These are phyloP conservation scores for Monosporascus sp. DNA, from an alignment of 2,329 filamentous ascomycete genomes.

Conservation along the genomic window DNA sequence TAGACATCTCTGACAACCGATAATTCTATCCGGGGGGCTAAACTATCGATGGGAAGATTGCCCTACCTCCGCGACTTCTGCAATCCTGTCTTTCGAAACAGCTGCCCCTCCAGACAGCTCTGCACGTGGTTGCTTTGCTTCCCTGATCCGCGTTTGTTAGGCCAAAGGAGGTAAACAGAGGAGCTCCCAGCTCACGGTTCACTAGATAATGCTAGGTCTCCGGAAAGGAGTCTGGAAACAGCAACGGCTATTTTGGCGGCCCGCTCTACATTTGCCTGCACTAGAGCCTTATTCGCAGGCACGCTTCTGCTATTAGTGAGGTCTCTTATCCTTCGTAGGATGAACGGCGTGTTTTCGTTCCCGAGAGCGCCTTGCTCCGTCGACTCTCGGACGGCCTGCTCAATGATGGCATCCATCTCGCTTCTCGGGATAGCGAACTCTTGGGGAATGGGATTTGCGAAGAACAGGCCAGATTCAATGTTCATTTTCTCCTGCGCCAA, in stretches of 20 bases:
- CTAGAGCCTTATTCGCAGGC: conserved; percentile 63
- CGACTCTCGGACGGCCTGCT: conserved; percentile 61
- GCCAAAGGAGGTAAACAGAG: conserved; percentile 3
- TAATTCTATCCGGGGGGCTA: not conserved
- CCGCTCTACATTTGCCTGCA: conserved; percentile 47
- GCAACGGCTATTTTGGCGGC: conserved; percentile 51
- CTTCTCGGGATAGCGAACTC: conserved; percentile 62
- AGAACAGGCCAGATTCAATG: conserved; percentile 73
- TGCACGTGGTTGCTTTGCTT: conserved; percentile 9
- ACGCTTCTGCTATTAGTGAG: conserved; percentile 68
- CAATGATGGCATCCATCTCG: conserved; percentile 66
- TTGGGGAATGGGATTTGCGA: conserved; percentile 82
- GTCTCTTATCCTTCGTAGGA: conserved; percentile 73
- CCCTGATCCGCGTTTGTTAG: conserved; percentile 18
- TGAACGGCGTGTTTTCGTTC: conserved; percentile 77
- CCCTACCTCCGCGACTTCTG: conserved; percentile 16
- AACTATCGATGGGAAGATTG: not conserved
- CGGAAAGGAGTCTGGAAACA: conserved; percentile 39
- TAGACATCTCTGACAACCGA: not conserved
- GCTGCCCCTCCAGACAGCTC: conserved; percentile 4
- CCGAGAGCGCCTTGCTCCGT: conserved; percentile 62
- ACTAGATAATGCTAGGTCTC: conserved; percentile 14
- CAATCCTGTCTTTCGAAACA: conserved; percentile 7
- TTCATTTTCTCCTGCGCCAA: conserved; percentile 68
- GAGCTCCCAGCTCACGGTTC: conserved; percentile 24